Conservation (phyloP, 1,139 yeast genomes). For the Wickerhamiella infanticola region DNA sequence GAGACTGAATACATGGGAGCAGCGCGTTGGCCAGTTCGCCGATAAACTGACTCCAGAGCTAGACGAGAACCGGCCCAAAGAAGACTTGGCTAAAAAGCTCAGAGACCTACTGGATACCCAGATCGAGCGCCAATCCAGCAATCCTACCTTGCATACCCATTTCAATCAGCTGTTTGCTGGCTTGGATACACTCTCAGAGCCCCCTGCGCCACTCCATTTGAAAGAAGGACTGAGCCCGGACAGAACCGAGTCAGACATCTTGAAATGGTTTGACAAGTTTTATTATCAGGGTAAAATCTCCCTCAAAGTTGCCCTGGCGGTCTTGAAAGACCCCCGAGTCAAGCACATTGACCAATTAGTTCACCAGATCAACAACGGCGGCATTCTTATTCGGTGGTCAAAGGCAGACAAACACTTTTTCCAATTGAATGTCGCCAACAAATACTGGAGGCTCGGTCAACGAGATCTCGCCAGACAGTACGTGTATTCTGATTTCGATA, state of each 20-base stretch:
- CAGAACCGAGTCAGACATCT: slow-evolving; percentile 9
- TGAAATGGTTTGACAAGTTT: slow-evolving; percentile 14
- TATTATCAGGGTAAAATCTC: slow-evolving; percentile 17
- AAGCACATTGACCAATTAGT: slow-evolving; percentile 13
- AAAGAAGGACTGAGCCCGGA: slow-evolving; percentile 1
- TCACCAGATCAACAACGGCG: slow-evolving; percentile 8
- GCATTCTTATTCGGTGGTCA: slow-evolving; percentile 16
- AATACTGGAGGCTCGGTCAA: slow-evolving; percentile 15
- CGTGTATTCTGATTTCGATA: slow-evolving; percentile 14
- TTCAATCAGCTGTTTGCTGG: slow-evolving; percentile 19
- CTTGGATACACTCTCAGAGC: slow-evolving; percentile 11
- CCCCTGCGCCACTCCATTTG: not conserved
- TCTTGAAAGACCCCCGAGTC: slow-evolving; percentile 13
- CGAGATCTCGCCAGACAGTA: slow-evolving; percentile 11
- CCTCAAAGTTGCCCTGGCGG: slow-evolving; percentile 12
- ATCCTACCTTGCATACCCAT: slow-evolving; percentile 15
- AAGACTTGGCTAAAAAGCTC: slow-evolving; percentile 13
- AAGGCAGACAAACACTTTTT: slow-evolving; percentile 14
- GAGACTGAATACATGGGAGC: not conserved
- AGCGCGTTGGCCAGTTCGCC: not conserved
- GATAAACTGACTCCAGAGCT: slow-evolving; percentile 1
- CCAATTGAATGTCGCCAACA: slow-evolving; percentile 17
- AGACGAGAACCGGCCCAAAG: slow-evolving; percentile 1
- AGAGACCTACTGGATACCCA: slow-evolving; percentile 12
- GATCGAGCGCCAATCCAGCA: slow-evolving; percentile 12